phyloP scores from a whole-genome alignment of 306 rosid genomes.

The Dicorynia guianensis region DNA sequence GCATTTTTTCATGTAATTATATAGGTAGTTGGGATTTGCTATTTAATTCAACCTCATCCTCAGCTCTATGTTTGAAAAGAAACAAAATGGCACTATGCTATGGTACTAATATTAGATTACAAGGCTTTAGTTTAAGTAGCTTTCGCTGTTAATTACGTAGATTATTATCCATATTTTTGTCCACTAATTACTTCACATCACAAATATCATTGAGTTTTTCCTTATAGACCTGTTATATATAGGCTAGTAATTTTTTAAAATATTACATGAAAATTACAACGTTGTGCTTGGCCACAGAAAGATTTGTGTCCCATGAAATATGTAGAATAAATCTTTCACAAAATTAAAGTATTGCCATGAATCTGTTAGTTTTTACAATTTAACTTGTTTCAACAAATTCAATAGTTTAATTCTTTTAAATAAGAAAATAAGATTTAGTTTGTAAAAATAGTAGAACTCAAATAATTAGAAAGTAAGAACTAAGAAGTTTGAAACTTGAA shows the following conservation, averaged over 20 bases:
- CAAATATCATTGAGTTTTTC: neutral
- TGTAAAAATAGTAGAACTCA: too few species aligned
- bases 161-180: neutral
- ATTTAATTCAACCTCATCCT: conserved; percentile 1
- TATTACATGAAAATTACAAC: too few species aligned
- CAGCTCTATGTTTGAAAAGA: neutral
- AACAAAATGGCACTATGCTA: neutral
- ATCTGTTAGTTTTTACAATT: too few species aligned
- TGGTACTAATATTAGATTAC: neutral
- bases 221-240: neutral
- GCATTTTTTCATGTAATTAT: conserved; percentile 24
- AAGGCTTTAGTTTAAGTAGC: neutral
- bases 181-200: neutral
- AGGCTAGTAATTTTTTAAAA: neutral
- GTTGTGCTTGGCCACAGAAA: too few species aligned
- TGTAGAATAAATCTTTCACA: too few species aligned
- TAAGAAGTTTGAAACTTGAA: too few species aligned
- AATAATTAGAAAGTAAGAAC: too few species aligned
- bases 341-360: too few species aligned
- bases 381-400: too few species aligned
- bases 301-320: too few species aligned
- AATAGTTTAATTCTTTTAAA: too few species aligned
- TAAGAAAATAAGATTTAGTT: too few species aligned
- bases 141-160: neutral
- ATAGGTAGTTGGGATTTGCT: conserved; percentile 7